Conservation (phyloP, 2,329 filamentous ascomycete genomes). For the Botryosphaeria dothidea region DNA sequence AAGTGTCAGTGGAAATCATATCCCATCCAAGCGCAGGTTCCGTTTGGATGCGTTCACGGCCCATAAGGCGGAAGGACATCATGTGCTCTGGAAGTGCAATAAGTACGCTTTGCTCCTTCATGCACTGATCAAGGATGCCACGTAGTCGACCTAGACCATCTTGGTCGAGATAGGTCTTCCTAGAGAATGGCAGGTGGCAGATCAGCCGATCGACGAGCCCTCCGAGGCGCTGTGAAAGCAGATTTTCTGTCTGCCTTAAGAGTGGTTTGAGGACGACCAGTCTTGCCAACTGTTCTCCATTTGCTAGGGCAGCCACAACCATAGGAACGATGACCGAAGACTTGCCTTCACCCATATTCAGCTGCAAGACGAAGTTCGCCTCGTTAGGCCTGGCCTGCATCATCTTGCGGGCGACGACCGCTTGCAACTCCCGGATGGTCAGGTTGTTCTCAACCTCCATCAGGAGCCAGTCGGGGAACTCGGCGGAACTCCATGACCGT, state of each 20-base stretch:
- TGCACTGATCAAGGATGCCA: constrained; percentile 49
- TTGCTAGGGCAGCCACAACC: constrained; percentile 45
- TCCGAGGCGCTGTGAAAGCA: constrained; percentile 57
- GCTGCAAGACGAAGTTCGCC: constrained; percentile 28
- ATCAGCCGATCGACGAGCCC: constrained; percentile 41
- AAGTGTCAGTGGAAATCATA: constrained; percentile 36
- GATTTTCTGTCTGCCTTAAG: constrained; percentile 60
- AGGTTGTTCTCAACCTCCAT: constrained; percentile 66
- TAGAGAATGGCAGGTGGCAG: neutral
- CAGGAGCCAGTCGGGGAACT: constrained; percentile 62
- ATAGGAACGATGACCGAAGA: constrained; percentile 34
- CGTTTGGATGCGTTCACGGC: neutral
- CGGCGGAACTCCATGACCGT: constrained; percentile 53
- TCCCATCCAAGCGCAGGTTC: neutral
- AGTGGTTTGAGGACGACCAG: constrained; percentile 65
- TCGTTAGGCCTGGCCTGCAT: constrained; percentile 23
- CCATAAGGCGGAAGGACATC: constrained; percentile 15
- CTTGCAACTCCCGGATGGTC: constrained; percentile 61
- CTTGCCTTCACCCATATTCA: constrained; percentile 41
- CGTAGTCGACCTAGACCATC: constrained; percentile 39
- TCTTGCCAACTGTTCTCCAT: constrained; percentile 54
- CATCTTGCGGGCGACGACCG: constrained; percentile 60
- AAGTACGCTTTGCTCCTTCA: constrained; percentile 22
- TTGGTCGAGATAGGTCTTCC: constrained; percentile 36
- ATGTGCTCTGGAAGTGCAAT: constrained; percentile 6